Evolutionary conservation across 768 basidiomycete genomes (phyloP).

Genomic region (Leccinum boreale): DNA sequence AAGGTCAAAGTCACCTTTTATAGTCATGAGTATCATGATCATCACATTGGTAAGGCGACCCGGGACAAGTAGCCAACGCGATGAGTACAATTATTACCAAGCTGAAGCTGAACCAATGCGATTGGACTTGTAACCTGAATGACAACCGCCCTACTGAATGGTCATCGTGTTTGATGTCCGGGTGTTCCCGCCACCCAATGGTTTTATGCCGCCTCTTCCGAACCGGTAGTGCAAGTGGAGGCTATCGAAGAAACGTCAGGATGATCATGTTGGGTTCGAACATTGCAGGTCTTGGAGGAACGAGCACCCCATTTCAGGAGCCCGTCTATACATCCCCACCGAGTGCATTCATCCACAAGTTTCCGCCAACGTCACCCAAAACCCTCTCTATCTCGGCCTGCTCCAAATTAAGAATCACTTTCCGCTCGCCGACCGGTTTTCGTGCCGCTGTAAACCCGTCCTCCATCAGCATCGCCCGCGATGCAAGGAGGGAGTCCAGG

Average conservation of each 20-base stretch:
- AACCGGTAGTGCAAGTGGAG: too few species aligned
- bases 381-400: conserved; percentile 82
- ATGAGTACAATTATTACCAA: not conserved
- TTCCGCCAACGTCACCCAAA: conserved; percentile 75
- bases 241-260: not conserved
- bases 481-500: conserved; percentile 71
- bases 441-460: conserved; percentile 51
- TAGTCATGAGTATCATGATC: not conserved
- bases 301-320: not conserved
- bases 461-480: conserved; percentile 74
- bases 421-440: conserved; percentile 62
- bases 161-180: not conserved
- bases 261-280: not conserved
- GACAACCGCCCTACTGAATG: not conserved
- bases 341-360: conserved; percentile 57
- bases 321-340: conserved; percentile 8
- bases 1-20: too few species aligned
- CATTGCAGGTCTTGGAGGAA: not conserved
- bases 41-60: not conserved
- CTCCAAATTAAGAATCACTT: conserved; percentile 80
- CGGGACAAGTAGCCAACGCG: not conserved
- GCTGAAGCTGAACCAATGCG: not conserved
- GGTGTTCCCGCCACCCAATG: not conserved
- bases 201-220: not conserved
- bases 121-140: not conserved